Conservation (phyloP, 1,139 yeast genomes). For the Sugiyamaella pinicola region DNA sequence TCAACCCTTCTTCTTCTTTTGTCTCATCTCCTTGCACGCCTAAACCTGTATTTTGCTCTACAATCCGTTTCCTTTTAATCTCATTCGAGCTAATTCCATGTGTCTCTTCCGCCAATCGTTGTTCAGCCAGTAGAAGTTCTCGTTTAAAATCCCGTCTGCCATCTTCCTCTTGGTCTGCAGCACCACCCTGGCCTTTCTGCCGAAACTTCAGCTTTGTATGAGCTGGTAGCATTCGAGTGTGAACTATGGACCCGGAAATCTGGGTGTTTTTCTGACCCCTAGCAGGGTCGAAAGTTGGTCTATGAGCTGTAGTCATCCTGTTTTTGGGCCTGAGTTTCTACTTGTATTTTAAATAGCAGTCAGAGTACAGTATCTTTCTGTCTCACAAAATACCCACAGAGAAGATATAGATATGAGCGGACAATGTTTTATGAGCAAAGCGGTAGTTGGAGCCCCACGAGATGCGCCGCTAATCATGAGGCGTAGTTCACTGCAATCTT, state of each 20-base stretch:
- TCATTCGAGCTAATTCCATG: conserved; percentile 14
- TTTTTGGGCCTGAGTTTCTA: no score
- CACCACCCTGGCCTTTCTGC: conserved; percentile 44
- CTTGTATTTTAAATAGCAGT: no score
- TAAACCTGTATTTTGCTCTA: conserved; percentile 20
- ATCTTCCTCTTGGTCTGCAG: conserved; percentile 28
- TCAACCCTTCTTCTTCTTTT: neutral
- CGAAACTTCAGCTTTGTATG: conserved; percentile 69
- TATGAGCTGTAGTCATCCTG: conserved; percentile 81
- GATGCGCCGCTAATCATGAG: no score
- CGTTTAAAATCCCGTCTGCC: conserved; percentile 23
- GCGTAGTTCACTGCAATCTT: no score
- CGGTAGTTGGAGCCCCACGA: no score
- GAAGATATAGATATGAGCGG: no score
- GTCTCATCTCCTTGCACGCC: neutral
- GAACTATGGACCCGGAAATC: conserved; percentile 54
- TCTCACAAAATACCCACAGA: no score
- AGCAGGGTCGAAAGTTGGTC: conserved; percentile 89
- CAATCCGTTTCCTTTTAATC: neutral
- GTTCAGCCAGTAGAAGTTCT: conserved; percentile 38
- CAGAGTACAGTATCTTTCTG: no score
- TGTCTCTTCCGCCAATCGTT: conserved; percentile 23
- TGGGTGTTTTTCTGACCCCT: conserved; percentile 58
- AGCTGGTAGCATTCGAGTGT: conserved; percentile 70
- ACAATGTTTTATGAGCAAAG: no score